Evolutionary conservation across 2,329 filamentous ascomycete genomes (phyloP).

Genomic region (Penicillium paneum): DNA sequence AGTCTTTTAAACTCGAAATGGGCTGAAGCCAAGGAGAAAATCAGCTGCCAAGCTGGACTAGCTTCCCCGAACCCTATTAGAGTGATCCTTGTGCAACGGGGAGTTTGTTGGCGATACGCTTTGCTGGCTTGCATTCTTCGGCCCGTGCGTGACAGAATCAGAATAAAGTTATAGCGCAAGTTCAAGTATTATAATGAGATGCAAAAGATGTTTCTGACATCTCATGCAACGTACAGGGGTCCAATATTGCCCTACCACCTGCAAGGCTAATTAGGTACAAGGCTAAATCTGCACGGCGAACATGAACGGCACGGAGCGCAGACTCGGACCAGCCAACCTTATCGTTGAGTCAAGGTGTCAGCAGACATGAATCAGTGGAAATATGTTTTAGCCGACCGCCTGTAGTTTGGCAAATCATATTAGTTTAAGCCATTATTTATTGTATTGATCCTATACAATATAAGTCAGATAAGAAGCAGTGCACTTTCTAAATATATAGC

Average conservation of each 20-base stretch:
- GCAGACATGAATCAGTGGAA: slow-evolving; percentile 2
- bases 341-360: slow-evolving; percentile 16
- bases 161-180: not conserved
- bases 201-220: not conserved
- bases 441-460: not conserved
- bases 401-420: not conserved
- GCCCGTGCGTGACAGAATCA: slow-evolving; percentile 14
- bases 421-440: not conserved
- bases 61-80: slow-evolving; percentile 25
- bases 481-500: not conserved
- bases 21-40: slow-evolving; percentile 8
- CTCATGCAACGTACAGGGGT: slow-evolving; percentile 1
- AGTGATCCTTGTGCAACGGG: slow-evolving; percentile 17
- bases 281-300: slow-evolving; percentile 9
- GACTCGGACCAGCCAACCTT: slow-evolving; percentile 13
- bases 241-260: slow-evolving; percentile 3
- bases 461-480: not conserved
- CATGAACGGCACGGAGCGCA: slow-evolving; percentile 10
- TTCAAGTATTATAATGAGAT: not conserved
- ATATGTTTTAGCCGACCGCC: not conserved
- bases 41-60: slow-evolving; percentile 26
- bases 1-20: not conserved
- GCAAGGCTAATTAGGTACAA: slow-evolving; percentile 14
- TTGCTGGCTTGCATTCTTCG: slow-evolving; percentile 15
- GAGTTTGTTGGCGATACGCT: slow-evolving; percentile 37